These are phyloP conservation scores for Diutina neorugosa DNA, from an alignment of 1,139 yeast genomes.

Conservation along the genomic window DNA sequence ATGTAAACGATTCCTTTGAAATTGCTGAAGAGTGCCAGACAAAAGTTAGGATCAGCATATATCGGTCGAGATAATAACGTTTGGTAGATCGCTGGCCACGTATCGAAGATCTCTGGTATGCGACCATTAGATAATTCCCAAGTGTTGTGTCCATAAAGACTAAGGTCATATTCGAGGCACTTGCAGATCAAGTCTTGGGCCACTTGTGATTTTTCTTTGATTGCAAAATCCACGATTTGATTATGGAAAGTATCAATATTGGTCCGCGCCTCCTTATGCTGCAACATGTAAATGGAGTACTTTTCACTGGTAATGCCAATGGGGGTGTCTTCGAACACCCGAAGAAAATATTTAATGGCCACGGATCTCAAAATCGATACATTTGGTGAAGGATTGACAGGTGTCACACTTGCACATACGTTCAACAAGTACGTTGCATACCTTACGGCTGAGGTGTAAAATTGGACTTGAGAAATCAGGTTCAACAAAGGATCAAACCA, in stretches of 20 bases:
- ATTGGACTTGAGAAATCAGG: slow-evolving; percentile 4
- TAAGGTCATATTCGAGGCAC: background rate
- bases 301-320: background rate
- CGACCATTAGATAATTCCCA: background rate
- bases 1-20: slow-evolving; percentile 33
- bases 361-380: background rate
- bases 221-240: background rate
- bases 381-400: background rate
- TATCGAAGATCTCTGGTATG: background rate
- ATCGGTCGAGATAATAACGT: background rate
- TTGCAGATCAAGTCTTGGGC: background rate
- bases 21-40: slow-evolving; percentile 25
- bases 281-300: background rate
- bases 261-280: background rate
- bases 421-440: slow-evolving; percentile 1
- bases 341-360: background rate
- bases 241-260: background rate
- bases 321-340: background rate
- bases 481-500: background rate
- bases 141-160: background rate
- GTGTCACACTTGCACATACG: background rate
- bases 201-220: background rate
- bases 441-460: slow-evolving; percentile 25
- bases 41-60: slow-evolving; percentile 24
- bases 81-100: background rate